Conservation (phyloP, 148 eudicot species). For the Chenopodium formosanum region DNA sequence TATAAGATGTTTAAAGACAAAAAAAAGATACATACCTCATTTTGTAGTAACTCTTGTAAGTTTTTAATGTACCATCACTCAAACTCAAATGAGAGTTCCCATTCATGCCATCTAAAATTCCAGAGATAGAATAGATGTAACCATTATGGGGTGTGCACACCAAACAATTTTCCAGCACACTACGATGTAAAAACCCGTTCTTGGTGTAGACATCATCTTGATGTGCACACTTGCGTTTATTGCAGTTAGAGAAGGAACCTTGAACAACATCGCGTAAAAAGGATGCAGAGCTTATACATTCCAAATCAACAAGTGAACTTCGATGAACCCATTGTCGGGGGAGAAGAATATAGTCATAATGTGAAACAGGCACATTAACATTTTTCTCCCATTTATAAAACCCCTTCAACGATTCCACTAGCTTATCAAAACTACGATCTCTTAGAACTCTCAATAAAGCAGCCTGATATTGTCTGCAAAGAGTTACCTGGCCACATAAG, state of each 20-base stretch:
- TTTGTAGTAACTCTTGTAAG: constrained; percentile 68
- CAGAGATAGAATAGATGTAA: constrained; percentile 46
- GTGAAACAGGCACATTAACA: constrained; percentile 16
- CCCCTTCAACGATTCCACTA: constrained; percentile 31
- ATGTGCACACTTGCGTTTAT: constrained; percentile 6
- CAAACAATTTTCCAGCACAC: constrained; percentile 58
- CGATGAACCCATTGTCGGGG: constrained; percentile 38
- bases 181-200: constrained; percentile 43
- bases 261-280: constrained; percentile 17
- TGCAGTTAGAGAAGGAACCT: constrained; percentile 12
- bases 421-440: constrained; percentile 39
- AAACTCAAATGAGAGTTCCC: constrained; percentile 45
- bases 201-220: constrained; percentile 34
- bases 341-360: constrained; percentile 66
- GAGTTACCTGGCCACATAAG: constrained; percentile 42
- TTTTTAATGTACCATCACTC: constrained; percentile 32
- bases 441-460: constrained; percentile 53
- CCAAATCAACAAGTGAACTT: constrained; percentile 55
- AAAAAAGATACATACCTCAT: constrained; percentile 34
- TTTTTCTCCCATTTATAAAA: constrained; percentile 10
- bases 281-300: constrained; percentile 44
- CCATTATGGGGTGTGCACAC: constrained; percentile 81
- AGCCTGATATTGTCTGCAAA: constrained; percentile 58
- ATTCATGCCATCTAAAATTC: constrained; percentile 42
- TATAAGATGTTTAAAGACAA: background rate